Evolutionary conservation across 495 filamentous ascomycete genomes (phyloP), one percentile per base, ranked within the genome.

Genomic region (Xylaria telfairii): DNA sequence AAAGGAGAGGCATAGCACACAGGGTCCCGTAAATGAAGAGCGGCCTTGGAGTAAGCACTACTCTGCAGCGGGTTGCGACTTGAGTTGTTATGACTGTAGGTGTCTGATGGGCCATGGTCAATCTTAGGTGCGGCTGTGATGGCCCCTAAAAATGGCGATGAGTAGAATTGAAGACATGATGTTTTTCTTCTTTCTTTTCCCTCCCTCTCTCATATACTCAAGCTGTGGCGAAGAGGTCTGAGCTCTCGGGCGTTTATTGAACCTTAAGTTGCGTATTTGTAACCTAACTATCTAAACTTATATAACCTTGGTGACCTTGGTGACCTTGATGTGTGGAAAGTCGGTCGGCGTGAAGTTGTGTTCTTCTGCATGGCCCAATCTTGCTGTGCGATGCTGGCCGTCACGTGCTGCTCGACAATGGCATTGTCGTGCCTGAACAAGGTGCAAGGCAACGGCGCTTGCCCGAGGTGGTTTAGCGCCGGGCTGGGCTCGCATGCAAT

Each of bases 1-100:
- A 65, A 24, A 73, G 75, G 13, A 74, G 66, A 15, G 73, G 71
- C 46, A 59, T 26, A n/a, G 73, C 64, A 37, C 71, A 57, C 24
- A 77, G 32, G 13, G 65, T 71, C 0, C 75, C 75, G 51, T 75
- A 75, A 30, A 77, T 57, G 34, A 77, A 77, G 34, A 75, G 39
- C 2, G 71, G 67, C 13, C 19, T 19, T 19, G 44, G 44, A 19
- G 17, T 47, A 3, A 2, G 1, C 17, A 19, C 3, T 1, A 0
- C 10, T 6, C 13, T n/a, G 0, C 6, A 7, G n/a, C 1, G n/a
- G n/a, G n/a, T n/a, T n/a, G n/a, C n/a, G n/a, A n/a, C n/a, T n/a
- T n/a, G n/a, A n/a, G n/a, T n/a, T n/a, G n/a, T 21, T n/a, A 12
- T 5, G 10, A 19, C n/a, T 47, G 0, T 49, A 24, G 46, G 46